Evolutionary conservation across 768 basidiomycete genomes (phyloP), one percentile per base, ranked within the genome.

Genomic region (Tricholoma sp.): DNA sequence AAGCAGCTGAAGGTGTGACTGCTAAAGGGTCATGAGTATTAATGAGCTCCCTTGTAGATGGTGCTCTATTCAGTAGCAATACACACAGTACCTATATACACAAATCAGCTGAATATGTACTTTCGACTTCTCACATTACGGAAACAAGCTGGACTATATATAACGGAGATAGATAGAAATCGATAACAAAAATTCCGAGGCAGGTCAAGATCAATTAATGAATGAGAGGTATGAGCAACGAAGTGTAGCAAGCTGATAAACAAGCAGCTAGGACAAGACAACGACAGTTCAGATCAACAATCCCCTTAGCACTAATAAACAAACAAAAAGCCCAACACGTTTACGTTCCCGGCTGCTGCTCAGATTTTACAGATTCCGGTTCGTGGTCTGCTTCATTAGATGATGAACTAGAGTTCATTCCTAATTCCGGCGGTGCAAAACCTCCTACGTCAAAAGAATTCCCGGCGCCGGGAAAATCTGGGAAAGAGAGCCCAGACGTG

Each of bases 361-460:
- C 89, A 47, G 84, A 72, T 76, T 89, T 89, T 58, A 88, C 82
- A 47, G 81, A 61, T 55, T 88, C 89, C 45, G 77, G 61, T 62
- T 87, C 84, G 54, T 79, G 76, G 33, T 88, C 88, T 54, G 83
- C 69, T 59, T 88, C 87, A 66, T 80, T 82, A 41, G 68, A 64
- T 53, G 80, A 76, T 52, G 82, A 78, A 61, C 75, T 76, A 28
- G 80, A 67, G 54, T 72, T 76, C 64, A 91, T 77, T 55, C 79
- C 80, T 61, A 91, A 66, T 59, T 89, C 89, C 63, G 85, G 86
- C 36, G 83, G 73, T 49, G 80, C 72, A 69, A 88, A 88, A n/a
- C 75, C 77, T 33, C 80, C 65, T 49, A 90, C 88, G 68, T 91
- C 89, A 62, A 90, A 91, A 15, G 82, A 69, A 57, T 79, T 81